Percentiles rank a stretch among this genome's conserved stretches.
phyloP scores from a whole-genome alignment of 352 stramenopile species.

The Pythium aristosporum region DNA sequence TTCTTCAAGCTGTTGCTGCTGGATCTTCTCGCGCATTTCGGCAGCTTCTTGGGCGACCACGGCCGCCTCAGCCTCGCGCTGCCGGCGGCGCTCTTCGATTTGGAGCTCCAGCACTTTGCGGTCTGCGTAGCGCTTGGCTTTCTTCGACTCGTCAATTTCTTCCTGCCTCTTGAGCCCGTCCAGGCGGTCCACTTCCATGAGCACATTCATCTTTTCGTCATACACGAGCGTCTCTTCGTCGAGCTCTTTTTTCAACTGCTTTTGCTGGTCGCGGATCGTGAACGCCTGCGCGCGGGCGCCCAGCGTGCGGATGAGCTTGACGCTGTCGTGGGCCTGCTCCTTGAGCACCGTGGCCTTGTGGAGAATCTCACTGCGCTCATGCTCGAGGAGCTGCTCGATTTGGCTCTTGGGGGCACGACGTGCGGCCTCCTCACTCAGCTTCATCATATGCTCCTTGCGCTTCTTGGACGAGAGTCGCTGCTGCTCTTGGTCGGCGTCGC shows the following conservation, averaged over 20 bases:
- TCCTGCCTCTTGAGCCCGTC: slow-evolving; percentile 91
- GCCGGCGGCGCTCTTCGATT: slow-evolving; percentile 56
- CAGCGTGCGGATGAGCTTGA: slow-evolving; percentile 94
- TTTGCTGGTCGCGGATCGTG: slow-evolving; percentile 93
- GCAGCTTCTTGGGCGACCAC: slow-evolving; percentile 75
- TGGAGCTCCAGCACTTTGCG: slow-evolving; percentile 89
- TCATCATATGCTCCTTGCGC: slow-evolving; percentile 81
- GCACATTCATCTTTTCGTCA: slow-evolving; percentile 92
- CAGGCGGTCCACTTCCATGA: slow-evolving; percentile 94
- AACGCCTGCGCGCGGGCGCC: slow-evolving; percentile 91
- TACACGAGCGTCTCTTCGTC: slow-evolving; percentile 86
- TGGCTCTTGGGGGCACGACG: slow-evolving; percentile 67
- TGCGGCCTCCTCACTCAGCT: slow-evolving; percentile 61
- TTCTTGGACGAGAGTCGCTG: slow-evolving; percentile 59
- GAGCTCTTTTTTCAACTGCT: slow-evolving; percentile 60
- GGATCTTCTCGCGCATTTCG: slow-evolving; percentile 88
- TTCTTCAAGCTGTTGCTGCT: slow-evolving; percentile 65
- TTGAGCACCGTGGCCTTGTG: slow-evolving; percentile 55
- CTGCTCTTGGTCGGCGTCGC: slow-evolving; percentile 55
- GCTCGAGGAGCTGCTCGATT: slow-evolving; percentile 74
- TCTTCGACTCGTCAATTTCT: slow-evolving; percentile 86
- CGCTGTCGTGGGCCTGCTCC: slow-evolving; percentile 85
- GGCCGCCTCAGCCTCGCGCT: slow-evolving; percentile 45
- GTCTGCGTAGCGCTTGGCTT: slow-evolving; percentile 78
- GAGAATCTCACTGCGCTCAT: slow-evolving; percentile 63